These are phyloP conservation scores for Apophysomyces sp. DNA, from an alignment of 371 early-diverging fungal species.

Conservation along the genomic window DNA sequence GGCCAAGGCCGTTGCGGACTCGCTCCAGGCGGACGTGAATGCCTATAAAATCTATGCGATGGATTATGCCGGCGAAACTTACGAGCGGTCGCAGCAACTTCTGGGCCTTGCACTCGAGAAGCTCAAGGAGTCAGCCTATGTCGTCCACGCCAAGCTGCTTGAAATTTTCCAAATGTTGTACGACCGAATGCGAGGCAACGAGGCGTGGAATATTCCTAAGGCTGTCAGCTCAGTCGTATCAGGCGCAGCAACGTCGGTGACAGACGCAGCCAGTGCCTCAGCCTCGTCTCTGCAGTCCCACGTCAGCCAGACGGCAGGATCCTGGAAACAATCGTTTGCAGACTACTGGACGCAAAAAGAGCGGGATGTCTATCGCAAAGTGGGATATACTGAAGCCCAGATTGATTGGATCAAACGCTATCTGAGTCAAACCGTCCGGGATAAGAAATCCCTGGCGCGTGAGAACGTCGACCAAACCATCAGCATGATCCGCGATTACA, in stretches of 20 bases:
- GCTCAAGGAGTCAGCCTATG: not conserved
- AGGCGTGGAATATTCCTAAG: not conserved
- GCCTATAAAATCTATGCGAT: slow-evolving; percentile 50
- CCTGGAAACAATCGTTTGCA: slow-evolving; percentile 30
- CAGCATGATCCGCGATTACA: slow-evolving; percentile 28
- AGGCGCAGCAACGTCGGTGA: slow-evolving; percentile 18
- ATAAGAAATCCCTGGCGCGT: slow-evolving; percentile 26
- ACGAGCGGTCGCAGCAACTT: slow-evolving; percentile 22
- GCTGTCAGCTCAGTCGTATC: slow-evolving; percentile 4
- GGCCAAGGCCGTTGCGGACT: slow-evolving; percentile 17
- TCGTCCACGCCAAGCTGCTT: slow-evolving; percentile 6
- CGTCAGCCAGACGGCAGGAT: slow-evolving; percentile 16
- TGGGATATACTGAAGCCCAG: slow-evolving; percentile 48
- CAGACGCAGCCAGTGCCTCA: slow-evolving; percentile 28
- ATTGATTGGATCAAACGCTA: slow-evolving; percentile 41
- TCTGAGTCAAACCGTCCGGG: slow-evolving; percentile 26
- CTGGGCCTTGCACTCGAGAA: not conserved
- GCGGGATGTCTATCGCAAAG: slow-evolving; percentile 27
- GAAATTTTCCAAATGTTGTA: slow-evolving; percentile 1
- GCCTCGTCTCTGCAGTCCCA: slow-evolving; percentile 18
- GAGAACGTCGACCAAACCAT: slow-evolving; percentile 26
- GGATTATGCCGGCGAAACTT: slow-evolving; percentile 35
- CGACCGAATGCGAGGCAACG: not conserved
- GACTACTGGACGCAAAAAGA: slow-evolving; percentile 38
- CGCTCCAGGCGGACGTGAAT: slow-evolving; percentile 29